These are phyloP conservation scores for Nakazawaea ishiwadae DNA, from an alignment of 805 yeast species.

Conservation along the genomic window DNA sequence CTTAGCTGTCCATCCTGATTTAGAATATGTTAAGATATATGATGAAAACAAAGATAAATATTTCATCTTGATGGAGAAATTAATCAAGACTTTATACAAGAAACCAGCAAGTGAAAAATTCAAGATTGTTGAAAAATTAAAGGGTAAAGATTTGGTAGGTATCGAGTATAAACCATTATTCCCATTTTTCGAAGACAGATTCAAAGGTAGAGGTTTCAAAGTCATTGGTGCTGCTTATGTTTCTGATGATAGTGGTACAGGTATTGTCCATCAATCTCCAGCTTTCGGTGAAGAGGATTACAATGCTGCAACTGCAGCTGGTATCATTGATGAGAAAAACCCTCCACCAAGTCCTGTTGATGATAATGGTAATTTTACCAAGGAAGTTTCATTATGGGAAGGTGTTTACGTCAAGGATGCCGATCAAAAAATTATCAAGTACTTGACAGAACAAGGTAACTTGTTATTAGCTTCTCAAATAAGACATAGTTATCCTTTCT, in stretches of 20 bases:
- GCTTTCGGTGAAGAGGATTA: conserved; percentile 99
- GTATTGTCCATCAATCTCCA: conserved; percentile 98
- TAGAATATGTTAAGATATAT: conserved; percentile 86
- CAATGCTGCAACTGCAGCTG: conserved; percentile 69
- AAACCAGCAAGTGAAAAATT: conserved; percentile 89
- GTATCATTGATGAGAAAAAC: conserved; percentile 64
- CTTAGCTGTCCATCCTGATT: conserved; percentile 84
- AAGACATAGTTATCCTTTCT: conserved; percentile 96
- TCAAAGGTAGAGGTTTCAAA: conserved; percentile 72
- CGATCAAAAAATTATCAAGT: conserved; percentile 84
- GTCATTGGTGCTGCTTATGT: conserved; percentile 84
- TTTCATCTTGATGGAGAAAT: conserved; percentile 80
- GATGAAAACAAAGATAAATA: conserved; percentile 83
- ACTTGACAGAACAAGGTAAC: conserved; percentile 72
- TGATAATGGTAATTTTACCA: conserved; percentile 82
- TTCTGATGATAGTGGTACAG: conserved; percentile 94
- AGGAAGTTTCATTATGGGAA: conserved; percentile 65
- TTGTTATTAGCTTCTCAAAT: conserved; percentile 75
- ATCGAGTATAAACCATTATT: conserved; percentile 78
- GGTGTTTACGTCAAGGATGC: conserved; percentile 95
- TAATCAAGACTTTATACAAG: conserved; percentile 82
- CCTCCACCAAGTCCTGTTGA: conserved; percentile 93
- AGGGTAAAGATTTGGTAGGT: conserved; percentile 80
- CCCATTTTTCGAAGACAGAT: conserved; percentile 72
- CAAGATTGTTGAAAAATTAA: conserved; percentile 73